phyloP scores from a whole-genome alignment of 2,329 filamentous ascomycete species.

The Colletotrichum siamense region DNA sequence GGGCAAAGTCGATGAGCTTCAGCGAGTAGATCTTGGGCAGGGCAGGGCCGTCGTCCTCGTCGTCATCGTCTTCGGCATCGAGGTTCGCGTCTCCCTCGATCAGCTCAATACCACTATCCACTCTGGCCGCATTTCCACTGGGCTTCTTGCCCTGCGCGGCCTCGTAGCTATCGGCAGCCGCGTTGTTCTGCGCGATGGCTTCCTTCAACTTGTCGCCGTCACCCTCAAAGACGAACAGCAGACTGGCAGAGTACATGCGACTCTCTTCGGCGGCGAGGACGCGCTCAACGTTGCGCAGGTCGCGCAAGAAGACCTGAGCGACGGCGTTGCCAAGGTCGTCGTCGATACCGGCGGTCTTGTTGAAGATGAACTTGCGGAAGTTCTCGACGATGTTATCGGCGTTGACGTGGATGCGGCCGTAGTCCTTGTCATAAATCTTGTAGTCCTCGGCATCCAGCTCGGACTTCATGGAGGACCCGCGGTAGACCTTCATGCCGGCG shows the following conservation, averaged over 20 bases:
- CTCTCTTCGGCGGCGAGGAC: conserved; percentile 62
- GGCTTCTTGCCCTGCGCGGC: conserved; percentile 11
- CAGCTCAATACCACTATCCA: conserved; percentile 60
- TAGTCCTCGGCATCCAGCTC: conserved; percentile 62
- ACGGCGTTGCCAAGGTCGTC: conserved; percentile 62
- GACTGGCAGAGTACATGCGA: conserved; percentile 68
- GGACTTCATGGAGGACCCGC: conserved; percentile 55
- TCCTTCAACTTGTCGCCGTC: conserved; percentile 59
- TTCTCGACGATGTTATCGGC: conserved; percentile 59
- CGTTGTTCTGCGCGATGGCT: conserved; percentile 61
- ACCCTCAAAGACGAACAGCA: conserved; percentile 70
- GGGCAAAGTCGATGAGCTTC: conserved; percentile 96
- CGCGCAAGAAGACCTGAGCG: conserved; percentile 57
- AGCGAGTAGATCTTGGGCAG: conserved; percentile 75
- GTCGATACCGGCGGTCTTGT: conserved; percentile 62
- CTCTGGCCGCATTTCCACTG: conserved; percentile 44
- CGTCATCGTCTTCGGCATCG: not conserved
- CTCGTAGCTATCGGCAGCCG: conserved; percentile 55
- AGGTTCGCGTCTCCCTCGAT: conserved; percentile 31
- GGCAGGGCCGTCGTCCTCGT: conserved; percentile 46
- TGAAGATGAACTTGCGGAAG: conserved; percentile 64
- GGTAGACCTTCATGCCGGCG: conserved; percentile 69
- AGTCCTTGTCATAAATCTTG: conserved; percentile 68
- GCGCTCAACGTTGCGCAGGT: conserved; percentile 57
- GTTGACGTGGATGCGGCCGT: conserved; percentile 59